phyloP scores from a whole-genome alignment of 2,329 filamentous ascomycete species.

The Chaetothyriales sp. region DNA sequence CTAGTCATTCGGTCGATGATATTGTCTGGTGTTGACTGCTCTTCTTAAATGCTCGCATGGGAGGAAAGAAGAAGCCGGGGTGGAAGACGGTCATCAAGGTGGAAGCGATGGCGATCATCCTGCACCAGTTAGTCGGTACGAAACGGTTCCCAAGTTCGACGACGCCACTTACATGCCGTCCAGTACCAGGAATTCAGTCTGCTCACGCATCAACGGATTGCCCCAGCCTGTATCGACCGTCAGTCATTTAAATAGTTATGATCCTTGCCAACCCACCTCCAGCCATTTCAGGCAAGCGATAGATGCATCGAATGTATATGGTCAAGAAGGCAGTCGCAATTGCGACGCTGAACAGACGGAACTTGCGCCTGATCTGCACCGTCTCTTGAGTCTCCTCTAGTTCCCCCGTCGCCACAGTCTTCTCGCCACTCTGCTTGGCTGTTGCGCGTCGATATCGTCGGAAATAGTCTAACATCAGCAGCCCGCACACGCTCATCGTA shows the following conservation, averaged over 20 bases:
- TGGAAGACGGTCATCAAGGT: conserved; percentile 31
- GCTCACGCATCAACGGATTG: conserved; percentile 33
- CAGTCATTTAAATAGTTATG: too few relatives aligned
- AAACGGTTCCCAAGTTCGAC: too few relatives aligned
- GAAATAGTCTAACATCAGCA: conserved; percentile 31
- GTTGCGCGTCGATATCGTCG: conserved; percentile 23
- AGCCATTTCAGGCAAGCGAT: conserved; percentile 38
- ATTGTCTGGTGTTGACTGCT: too few relatives aligned
- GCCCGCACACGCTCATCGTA: conserved; percentile 29
- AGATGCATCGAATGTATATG: conserved; percentile 31
- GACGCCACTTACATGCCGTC: conserved; percentile 38
- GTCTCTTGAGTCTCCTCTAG: too few relatives aligned
- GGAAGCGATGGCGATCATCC: conserved; percentile 33
- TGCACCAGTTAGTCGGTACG: too few relatives aligned
- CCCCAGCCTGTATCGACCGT: conserved; percentile 28
- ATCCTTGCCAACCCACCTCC: too few relatives aligned
- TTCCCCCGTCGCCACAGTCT: too few relatives aligned
- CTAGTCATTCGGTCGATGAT: too few relatives aligned
- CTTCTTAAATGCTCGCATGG: conserved; percentile 15
- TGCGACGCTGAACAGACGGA: conserved; percentile 13
- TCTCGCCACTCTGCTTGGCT: too few relatives aligned
- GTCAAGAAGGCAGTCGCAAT: conserved; percentile 25
- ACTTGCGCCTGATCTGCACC: conserved; percentile 9
- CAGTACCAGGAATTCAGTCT: conserved; percentile 34
- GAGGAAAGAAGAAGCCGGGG: conserved; percentile 32